Evolutionary conservation across 2,329 filamentous ascomycete genomes (phyloP), one percentile per base, ranked within the genome.

Genomic region (Rhinocladiella mackenziei): DNA sequence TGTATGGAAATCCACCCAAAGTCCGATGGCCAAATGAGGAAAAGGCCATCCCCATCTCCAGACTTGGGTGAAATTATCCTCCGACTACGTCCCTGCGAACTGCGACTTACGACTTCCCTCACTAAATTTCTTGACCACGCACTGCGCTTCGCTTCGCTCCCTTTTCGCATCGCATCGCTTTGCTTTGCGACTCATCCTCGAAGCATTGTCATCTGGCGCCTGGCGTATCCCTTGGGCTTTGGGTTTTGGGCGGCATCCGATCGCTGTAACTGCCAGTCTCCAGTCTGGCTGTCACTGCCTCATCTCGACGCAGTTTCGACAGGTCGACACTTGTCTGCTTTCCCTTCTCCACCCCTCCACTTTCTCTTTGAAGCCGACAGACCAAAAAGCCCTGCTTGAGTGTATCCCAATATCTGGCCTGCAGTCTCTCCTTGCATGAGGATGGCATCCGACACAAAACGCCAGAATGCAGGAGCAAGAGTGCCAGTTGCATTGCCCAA

Each of bases 401-500:
- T 15, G 7, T 20, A 20, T 37, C 10, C 8, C 22, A 37, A 19
- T 9, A 15, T 11, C 20, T 37, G 11, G 20, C 17, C 18, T 30
- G 20, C 8, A 15, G 22, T 35, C 29, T 33, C 23, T 36, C 25
- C 14, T 43, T 37, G 41, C 44, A 36, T 36, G 37, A 55, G 34
- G 32, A 57, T 57, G 53, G 51, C 53, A 19, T 48, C 76, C 45
- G 77, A 81, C 58, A 71, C 62, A 50, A 81, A 81, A 68, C 74
- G 77, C 56, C 74, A 76, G 60, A 73, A 69, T 60, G 62, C 70
- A 47, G 70, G 69, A 54, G 71, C 68, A 29, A 80, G 76, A 66
- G 67, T 60, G 41, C 59, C 65, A 45, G 55, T 73, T 48, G 74
- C 71, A 39, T 72, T 72, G 26, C 71, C 73, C 15, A 75, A 74